Evolutionary conservation across 257 asterid genomes (phyloP).

Genomic region (Lithospermum erythrorhizon): DNA sequence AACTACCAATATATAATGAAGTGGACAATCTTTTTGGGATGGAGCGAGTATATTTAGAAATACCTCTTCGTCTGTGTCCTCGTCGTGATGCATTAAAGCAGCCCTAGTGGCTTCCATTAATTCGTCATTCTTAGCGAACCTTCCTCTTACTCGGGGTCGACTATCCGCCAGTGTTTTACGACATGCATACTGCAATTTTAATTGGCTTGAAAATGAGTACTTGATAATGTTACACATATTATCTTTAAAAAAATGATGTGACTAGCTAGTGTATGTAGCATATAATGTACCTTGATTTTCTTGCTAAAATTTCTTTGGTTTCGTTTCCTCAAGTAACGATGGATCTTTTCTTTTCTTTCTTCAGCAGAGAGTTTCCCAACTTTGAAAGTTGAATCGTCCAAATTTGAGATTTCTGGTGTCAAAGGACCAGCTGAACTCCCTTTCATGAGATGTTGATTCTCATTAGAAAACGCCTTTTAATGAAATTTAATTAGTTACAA

Average conservation of each 20-base stretch:
- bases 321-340: conserved; percentile 74
- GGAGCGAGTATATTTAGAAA: background rate
- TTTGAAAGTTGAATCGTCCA: conserved; percentile 65
- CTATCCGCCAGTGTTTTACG: conserved; percentile 90
- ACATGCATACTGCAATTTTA: conserved; percentile 61
- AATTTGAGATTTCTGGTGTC: conserved; percentile 60
- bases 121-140: conserved; percentile 81
- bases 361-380: conserved; percentile 71
- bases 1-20: too few species aligned
- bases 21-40: too few species aligned
- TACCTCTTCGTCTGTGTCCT: conserved; percentile 48
- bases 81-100: conserved; percentile 41
- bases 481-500: background rate
- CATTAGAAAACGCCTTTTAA: conserved; percentile 46
- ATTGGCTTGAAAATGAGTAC: background rate
- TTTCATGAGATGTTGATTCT: conserved; percentile 49
- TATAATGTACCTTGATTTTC: conserved; percentile 61
- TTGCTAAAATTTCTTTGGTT: conserved; percentile 87
- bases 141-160: conserved; percentile 84
- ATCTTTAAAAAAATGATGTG: too few species aligned
- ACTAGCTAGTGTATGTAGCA: background rate
- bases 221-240: background rate
- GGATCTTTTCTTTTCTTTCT: conserved; percentile 79
- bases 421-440: conserved; percentile 36
- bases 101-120: conserved; percentile 35